Evolutionary conservation across 2,329 filamentous ascomycete genomes (phyloP), one percentile per base, ranked within the genome.

Genomic region (Pseudopithomyces maydicus): DNA sequence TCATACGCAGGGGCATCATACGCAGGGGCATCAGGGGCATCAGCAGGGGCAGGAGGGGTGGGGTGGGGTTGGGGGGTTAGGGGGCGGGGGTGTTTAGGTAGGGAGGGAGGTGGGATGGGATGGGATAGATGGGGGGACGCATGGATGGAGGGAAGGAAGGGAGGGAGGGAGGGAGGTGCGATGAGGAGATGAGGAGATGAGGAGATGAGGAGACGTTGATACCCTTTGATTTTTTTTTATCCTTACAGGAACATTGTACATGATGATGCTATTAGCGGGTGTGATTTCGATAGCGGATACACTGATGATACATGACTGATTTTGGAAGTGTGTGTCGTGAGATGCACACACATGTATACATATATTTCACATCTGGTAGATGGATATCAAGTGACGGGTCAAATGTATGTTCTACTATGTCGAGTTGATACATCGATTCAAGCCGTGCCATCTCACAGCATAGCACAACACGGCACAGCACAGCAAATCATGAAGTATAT

Each of bases 41-140:
- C n/a, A n/a, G n/a, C n/a, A n/a, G n/a, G n/a, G n/a, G 39, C 64
- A 68, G 36, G 65, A 69, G 46, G 67, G 70, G 42, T 74, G 71
- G 71, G 59, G 52, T 15, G 46, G 61, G 2, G 57, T 59, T 10
- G 57, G 68, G 36, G 59, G 56, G 14, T 29, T n/a, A n/a, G n/a
- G n/a, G n/a, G n/a, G n/a, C 63, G n/a, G 61, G 65, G 2, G 66
- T 67, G 5, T 73, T 67, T 39, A 58, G 70, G 33, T 70, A 56
- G 54, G 42, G 10, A 26, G 14, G 23, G 23, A 32, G 10, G 19
- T 26, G 19, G 42, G 12, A 15, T 44, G 22, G 19, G 11, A 14
- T 26, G 12, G 20, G 11, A 12, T 23, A 20, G 42, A 12, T 12
- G 22, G 19, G 42, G 11, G 10, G 5, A 19, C 12, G n/a, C n/a